These are phyloP conservation scores for Juglanconis juglandina DNA, from an alignment of 2,329 filamentous ascomycete genomes.

Conservation along the genomic window DNA sequence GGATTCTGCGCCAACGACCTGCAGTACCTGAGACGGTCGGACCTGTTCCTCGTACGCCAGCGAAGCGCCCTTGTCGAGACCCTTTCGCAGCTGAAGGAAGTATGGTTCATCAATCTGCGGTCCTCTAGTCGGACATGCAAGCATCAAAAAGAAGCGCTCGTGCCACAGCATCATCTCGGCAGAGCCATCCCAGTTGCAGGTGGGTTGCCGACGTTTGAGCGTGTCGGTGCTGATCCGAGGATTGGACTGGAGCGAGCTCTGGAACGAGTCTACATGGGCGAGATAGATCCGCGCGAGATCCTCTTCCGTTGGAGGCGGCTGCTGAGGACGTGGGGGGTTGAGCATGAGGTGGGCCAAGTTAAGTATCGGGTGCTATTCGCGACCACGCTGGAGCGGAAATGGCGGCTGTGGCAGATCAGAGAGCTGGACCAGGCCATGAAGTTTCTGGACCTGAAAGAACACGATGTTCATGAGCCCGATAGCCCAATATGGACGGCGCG, in stretches of 20 bases:
- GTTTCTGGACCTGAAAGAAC: background rate
- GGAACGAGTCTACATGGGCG: constrained; percentile 1
- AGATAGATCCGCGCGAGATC: constrained; percentile 10
- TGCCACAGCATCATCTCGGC: background rate
- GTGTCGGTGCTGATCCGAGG: background rate
- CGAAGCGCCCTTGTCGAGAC: constrained; percentile 18
- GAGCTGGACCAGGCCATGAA: background rate
- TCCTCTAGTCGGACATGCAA: background rate
- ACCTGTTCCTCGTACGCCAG: constrained; percentile 12
- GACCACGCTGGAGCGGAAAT: background rate
- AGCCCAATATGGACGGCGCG: background rate
- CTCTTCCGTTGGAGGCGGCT: constrained; percentile 11
- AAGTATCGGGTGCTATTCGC: constrained; percentile 5
- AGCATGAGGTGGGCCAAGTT: background rate
- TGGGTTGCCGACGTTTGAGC: background rate
- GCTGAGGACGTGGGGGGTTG: constrained; percentile 4
- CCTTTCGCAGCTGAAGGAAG: constrained; percentile 14
- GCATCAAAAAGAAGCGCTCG: background rate
- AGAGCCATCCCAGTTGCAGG: background rate
- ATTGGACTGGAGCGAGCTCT: background rate
- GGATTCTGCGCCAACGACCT: constrained; percentile 8
- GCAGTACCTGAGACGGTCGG: constrained; percentile 1
- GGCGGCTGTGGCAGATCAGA: background rate
- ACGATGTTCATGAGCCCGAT: background rate
- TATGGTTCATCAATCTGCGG: constrained; percentile 7